Base-by-base conservation (phyloP, 2,329 filamentous ascomycete genomes). In the Xylaria sp. region DNA sequence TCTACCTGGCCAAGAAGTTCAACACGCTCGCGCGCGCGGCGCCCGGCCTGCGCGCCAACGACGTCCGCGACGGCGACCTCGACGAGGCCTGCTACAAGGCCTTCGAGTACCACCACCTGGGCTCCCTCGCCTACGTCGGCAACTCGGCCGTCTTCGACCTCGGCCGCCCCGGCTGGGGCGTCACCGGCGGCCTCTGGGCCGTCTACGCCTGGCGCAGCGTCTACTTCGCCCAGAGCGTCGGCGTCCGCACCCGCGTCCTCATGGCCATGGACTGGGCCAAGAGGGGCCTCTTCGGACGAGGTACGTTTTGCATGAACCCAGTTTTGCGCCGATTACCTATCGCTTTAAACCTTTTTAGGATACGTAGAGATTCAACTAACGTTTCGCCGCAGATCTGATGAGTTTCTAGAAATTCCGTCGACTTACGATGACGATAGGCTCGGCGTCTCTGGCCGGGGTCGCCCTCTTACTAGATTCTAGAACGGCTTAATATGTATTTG, bases 231-330 rank as follows among this genome's bases (percentile, higher is more conserved):
- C 91, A 99, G 79, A 96, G 91, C 68, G 94, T 99, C 44, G 97
- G 92, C 73, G 82, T 97, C 55, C 80, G 94, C 63, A 99, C 94
- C 21, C 84, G 93, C 59, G 84, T 91, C 61, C 74, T 99, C 67
- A 79, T 99, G 73, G 92, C 92, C 17, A 97, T 99, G 94, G 94
- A 99, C 72, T 99, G 94, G 94, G 87, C 86, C n/a, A 99, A 97
- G 84, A 83, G 95, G 70, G 90, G 91, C 11, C 74, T 99, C 19
- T 99, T 99, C 77, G 94, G 94, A 63, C 83, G 94, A 87, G 94
- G 93, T 97, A 75, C 78, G 87, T 11, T 7, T 22, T n/a, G n/a
- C n/a, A n/a, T n/a, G n/a, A n/a, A n/a, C n/a, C n/a, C n/a, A n/a
- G n/a, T n/a, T n/a, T n/a, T n/a, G n/a, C n/a, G n/a, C n/a, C n/a